Percentiles rank a stretch among this genome's conserved stretches.
Conservation (phyloP, 805 yeast genomes). For the Candida patagonica region DNA sequence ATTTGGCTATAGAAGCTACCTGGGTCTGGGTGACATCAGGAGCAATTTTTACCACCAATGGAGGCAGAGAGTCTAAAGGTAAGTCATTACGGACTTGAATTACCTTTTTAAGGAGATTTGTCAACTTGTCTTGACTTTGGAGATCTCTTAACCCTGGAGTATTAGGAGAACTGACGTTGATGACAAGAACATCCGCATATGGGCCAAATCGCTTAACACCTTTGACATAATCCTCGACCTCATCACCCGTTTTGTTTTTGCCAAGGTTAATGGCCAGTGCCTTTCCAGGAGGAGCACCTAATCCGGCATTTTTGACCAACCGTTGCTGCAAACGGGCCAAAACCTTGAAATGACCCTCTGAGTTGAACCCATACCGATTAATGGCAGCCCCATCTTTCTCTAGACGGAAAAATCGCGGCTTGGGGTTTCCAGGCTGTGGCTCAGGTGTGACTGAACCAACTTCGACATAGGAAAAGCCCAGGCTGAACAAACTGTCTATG, state of each 20-base stretch:
- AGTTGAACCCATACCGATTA: slow-evolving; percentile 91
- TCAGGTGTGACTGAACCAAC: slow-evolving; percentile 88
- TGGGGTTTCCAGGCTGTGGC: slow-evolving; percentile 93
- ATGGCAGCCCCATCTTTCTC: slow-evolving; percentile 83
- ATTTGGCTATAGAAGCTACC: slow-evolving; percentile 68
- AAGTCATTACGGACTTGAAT: slow-evolving; percentile 57
- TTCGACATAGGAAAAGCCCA: slow-evolving; percentile 86
- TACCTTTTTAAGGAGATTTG: slow-evolving; percentile 56
- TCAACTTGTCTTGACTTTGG: slow-evolving; percentile 68
- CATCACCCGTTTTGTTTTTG: slow-evolving; percentile 88
- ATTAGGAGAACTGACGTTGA: slow-evolving; percentile 91
- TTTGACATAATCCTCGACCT: slow-evolving; percentile 69
- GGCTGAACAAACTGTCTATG: slow-evolving; percentile 64
- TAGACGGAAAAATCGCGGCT: slow-evolving; percentile 82
- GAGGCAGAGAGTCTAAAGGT: slow-evolving; percentile 33
- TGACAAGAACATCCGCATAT: slow-evolving; percentile 79
- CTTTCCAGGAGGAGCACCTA: slow-evolving; percentile 36
- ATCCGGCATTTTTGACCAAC: slow-evolving; percentile 32
- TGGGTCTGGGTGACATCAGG: slow-evolving; percentile 84
- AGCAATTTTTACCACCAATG: slow-evolving; percentile 83
- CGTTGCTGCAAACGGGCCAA: slow-evolving; percentile 59
- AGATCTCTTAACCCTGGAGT: slow-evolving; percentile 90
- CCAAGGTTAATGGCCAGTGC: slow-evolving; percentile 81
- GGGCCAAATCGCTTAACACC: slow-evolving; percentile 80
- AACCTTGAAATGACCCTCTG: slow-evolving; percentile 76